Conservation (phyloP, 2,329 filamentous ascomycete genomes). For the Epichloe amarillans region DNA sequence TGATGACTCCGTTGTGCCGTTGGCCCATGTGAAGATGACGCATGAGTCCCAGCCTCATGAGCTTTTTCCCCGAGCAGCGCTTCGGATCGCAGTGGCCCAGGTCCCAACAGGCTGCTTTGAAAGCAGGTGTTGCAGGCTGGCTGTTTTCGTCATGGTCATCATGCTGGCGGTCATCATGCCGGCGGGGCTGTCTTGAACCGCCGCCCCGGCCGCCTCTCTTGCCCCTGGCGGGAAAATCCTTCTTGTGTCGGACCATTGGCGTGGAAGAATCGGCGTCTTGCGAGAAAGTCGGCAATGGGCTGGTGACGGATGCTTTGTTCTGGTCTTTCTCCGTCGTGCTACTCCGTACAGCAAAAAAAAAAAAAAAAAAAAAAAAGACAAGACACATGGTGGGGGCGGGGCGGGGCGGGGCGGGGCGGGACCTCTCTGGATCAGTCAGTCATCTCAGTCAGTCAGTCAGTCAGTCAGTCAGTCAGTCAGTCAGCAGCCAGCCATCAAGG, state of each 20-base stretch:
- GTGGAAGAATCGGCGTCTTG: slow-evolving; percentile 31
- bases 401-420: background rate
- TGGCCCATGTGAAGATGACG: slow-evolving; percentile 84
- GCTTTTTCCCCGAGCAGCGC: slow-evolving; percentile 84
- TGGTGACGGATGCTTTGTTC: no score
- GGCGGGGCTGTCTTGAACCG: slow-evolving; percentile 28
- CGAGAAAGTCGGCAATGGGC: no score
- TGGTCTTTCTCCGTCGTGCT: no score
- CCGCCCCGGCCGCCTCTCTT: slow-evolving; percentile 47
- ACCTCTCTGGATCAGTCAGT: no score
- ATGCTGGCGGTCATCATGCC: slow-evolving; percentile 34
- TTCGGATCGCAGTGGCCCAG: slow-evolving; percentile 96
- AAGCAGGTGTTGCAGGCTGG: slow-evolving; percentile 34
- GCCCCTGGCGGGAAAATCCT: slow-evolving; percentile 62
- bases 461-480: no score
- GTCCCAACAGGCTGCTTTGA: slow-evolving; percentile 97
- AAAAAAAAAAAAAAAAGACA: background rate
- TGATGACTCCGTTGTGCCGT: slow-evolving; percentile 81
- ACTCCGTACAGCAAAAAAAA: background rate
- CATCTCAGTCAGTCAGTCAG: no score
- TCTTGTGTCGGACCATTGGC: slow-evolving; percentile 98
- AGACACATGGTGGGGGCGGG: background rate
- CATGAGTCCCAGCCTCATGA: slow-evolving; percentile 89
- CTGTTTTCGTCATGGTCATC: slow-evolving; percentile 17
- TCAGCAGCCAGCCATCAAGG: slow-evolving; percentile 3